These are phyloP conservation scores for Fomitopsis palustris DNA, from an alignment of 1,284 basidiomycete genomes.

Conservation along the genomic window DNA sequence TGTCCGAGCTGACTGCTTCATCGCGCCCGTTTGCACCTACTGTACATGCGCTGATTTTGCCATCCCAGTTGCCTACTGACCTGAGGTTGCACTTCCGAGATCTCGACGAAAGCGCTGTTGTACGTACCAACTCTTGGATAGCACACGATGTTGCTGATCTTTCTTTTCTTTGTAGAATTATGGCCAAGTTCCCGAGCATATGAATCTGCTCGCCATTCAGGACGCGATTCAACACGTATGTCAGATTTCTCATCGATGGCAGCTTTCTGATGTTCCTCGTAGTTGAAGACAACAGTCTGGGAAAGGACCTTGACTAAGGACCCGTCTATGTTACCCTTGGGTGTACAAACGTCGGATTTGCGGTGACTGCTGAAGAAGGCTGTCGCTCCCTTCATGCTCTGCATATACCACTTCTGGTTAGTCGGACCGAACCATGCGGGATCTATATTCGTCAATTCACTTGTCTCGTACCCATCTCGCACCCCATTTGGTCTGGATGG, in stretches of 20 bases:
- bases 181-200: slow-evolving; percentile 62
- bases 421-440: not conserved
- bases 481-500: too few relatives aligned
- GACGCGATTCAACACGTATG: slow-evolving; percentile 39
- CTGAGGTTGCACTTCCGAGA: slow-evolving; percentile 62
- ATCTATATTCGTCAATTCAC: not conserved
- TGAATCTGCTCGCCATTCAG: slow-evolving; percentile 64
- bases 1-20: slow-evolving; percentile 46
- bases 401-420: not conserved
- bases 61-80: slow-evolving; percentile 69
- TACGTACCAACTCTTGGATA: slow-evolving; percentile 29
- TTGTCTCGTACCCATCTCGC: too few relatives aligned
- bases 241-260: not conserved
- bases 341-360: slow-evolving; percentile 37
- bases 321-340: slow-evolving; percentile 51
- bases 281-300: slow-evolving; percentile 43
- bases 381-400: not conserved
- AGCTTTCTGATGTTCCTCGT: not conserved
- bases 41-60: slow-evolving; percentile 67
- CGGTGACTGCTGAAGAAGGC: slow-evolving; percentile 7
- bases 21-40: slow-evolving; percentile 64
- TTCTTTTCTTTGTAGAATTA: slow-evolving; percentile 44
- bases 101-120: slow-evolving; percentile 57
- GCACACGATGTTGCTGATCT: not conserved
- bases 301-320: slow-evolving; percentile 34